A percentile compares a stretch with the other conserved stretches of the same genome.
Evolutionary conservation across 345 rosid species (phyloP).

Genomic region (Brassica incana): DNA sequence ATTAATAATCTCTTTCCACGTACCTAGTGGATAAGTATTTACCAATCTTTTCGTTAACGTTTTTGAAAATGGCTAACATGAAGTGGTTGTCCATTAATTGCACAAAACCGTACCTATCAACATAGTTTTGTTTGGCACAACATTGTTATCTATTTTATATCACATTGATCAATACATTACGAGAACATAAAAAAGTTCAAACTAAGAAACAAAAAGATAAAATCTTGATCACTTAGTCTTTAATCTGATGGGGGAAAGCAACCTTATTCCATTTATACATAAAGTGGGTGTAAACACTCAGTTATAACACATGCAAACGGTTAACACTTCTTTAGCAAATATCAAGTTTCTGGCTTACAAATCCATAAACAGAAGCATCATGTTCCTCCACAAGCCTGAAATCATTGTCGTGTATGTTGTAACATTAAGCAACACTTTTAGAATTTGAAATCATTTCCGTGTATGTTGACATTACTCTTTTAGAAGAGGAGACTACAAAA

Average conservation of each 20-base stretch:
- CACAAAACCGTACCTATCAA: background rate
- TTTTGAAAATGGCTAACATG: constrained; percentile 3
- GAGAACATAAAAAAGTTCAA: background rate
- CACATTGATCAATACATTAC: background rate
- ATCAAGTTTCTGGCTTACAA: background rate
- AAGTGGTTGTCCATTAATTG: constrained; percentile 25
- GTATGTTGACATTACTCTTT: background rate
- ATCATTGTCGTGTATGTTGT: background rate
- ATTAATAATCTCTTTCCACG: no score
- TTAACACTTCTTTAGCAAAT: background rate
- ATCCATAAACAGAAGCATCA: background rate
- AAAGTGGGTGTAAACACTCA: background rate
- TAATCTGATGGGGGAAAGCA: background rate
- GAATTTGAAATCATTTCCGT: background rate
- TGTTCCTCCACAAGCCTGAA: background rate
- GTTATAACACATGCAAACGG: background rate
- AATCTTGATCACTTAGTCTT: background rate
- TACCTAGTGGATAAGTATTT: background rate
- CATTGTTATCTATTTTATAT: background rate
- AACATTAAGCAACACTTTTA: background rate
- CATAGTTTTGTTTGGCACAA: background rate
- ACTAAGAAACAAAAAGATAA: background rate
- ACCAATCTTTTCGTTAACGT: background rate
- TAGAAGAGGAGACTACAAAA: constrained; percentile 14
- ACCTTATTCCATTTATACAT: background rate